Evolutionary conservation across 2,329 filamentous ascomycete genomes (phyloP).

Genomic region (Ophiostoma fasciatum): DNA sequence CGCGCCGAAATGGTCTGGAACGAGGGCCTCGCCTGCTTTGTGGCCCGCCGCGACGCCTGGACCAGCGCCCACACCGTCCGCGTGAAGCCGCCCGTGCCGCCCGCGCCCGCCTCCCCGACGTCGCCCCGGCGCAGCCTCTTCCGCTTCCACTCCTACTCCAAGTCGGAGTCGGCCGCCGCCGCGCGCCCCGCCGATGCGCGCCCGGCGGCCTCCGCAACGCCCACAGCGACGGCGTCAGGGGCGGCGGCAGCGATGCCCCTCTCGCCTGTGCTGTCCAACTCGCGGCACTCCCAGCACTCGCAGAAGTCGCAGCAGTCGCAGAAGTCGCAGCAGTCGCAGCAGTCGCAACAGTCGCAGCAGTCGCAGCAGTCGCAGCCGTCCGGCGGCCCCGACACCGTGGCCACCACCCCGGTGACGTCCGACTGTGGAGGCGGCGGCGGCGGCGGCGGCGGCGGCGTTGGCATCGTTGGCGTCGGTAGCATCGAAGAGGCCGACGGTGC

Average conservation of each 20-base stretch:
- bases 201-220: neutral
- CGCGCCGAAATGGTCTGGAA: conserved; percentile 64
- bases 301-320: conserved; percentile 9
- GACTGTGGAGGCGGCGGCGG: conserved; percentile 18
- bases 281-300: conserved; percentile 14
- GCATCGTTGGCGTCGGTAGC: conserved; percentile 3
- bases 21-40: conserved; percentile 65
- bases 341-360: no score
- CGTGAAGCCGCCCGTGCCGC: conserved; percentile 30
- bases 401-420: conserved; percentile 27
- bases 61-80: conserved; percentile 55
- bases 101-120: conserved; percentile 22
- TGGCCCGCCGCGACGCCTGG: conserved; percentile 67
- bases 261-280: conserved; percentile 16
- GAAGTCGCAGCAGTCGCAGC: conserved; percentile 9
- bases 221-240: neutral
- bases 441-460: neutral
- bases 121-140: conserved; percentile 36
- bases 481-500: no score
- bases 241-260: conserved; percentile 7
- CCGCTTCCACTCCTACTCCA: conserved; percentile 24
- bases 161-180: conserved; percentile 5
- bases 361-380: no score
- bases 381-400: conserved; percentile 17
- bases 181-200: neutral